Evolutionary conservation across 352 stramenopile species (phyloP).

Genomic region (Halophytophthora batemanensis): DNA sequence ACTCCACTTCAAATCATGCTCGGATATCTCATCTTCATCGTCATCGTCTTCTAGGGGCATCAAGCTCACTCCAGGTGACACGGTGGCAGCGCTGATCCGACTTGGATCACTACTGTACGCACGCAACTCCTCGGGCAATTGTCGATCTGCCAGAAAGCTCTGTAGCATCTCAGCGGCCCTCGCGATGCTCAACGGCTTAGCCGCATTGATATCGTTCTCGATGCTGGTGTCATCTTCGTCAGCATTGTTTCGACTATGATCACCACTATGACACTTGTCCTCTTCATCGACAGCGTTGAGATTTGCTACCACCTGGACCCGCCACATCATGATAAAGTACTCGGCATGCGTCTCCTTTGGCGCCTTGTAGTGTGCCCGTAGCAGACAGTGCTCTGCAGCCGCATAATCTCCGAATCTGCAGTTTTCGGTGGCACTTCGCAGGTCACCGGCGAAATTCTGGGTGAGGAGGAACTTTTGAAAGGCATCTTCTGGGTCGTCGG

Average conservation of each 20-base stretch:
- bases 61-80: too few species aligned
- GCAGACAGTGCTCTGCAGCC: constrained; percentile 22
- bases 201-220: background rate
- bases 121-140: constrained; percentile 16
- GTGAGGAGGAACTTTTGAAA: constrained; percentile 5
- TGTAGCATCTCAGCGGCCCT: constrained; percentile 4
- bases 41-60: constrained; percentile 3
- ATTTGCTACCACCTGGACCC: constrained; percentile 28
- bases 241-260: too few species aligned
- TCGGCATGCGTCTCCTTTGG: constrained; percentile 46
- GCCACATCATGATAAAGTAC: constrained; percentile 44
- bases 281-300: too few species aligned
- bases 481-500: background rate
- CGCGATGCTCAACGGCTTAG: background rate
- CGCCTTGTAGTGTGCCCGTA: constrained; percentile 55
- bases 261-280: too few species aligned
- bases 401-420: constrained; percentile 15
- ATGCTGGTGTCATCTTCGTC: too few species aligned
- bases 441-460: constrained; percentile 14
- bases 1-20: constrained; percentile 19
- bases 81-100: too few species aligned
- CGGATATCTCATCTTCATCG: constrained; percentile 12
- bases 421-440: constrained; percentile 1
- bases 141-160: constrained; percentile 34
- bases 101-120: too few species aligned